Evolutionary conservation across 2,329 filamentous ascomycete species (phyloP).

Genomic region (Epichloe brachyelytri): DNA sequence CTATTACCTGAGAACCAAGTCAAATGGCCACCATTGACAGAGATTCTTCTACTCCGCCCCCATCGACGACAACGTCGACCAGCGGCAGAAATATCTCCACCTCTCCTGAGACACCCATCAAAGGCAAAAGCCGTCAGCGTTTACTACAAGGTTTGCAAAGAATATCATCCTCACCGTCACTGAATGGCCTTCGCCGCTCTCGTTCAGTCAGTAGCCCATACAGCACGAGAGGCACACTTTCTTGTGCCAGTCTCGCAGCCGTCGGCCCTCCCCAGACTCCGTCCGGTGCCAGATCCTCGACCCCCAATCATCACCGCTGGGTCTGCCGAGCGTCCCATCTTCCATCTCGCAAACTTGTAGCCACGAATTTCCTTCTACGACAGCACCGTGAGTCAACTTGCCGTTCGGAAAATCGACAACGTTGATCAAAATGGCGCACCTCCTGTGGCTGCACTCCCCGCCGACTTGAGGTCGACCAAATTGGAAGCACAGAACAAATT

Average conservation of each 20-base stretch:
- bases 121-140: slow-evolving; percentile 55
- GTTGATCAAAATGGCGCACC: slow-evolving; percentile 26
- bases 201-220: slow-evolving; percentile 59
- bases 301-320: slow-evolving; percentile 28
- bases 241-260: slow-evolving; percentile 40
- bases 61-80: slow-evolving; percentile 13
- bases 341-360: slow-evolving; percentile 27
- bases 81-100: slow-evolving; percentile 9
- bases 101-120: slow-evolving; percentile 23
- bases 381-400: slow-evolving; percentile 34
- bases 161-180: slow-evolving; percentile 67
- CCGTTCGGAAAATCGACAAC: slow-evolving; percentile 41
- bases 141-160: slow-evolving; percentile 64
- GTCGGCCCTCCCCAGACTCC: slow-evolving; percentile 18
- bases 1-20: background rate
- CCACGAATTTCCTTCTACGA: slow-evolving; percentile 27
- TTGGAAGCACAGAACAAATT: slow-evolving; percentile 13
- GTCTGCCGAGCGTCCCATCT: slow-evolving; percentile 21
- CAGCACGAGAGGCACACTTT: slow-evolving; percentile 37
- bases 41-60: slow-evolving; percentile 12
- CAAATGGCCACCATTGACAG: slow-evolving; percentile 1
- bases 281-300: slow-evolving; percentile 16
- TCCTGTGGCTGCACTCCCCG: slow-evolving; percentile 48
- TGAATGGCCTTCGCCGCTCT: slow-evolving; percentile 49
- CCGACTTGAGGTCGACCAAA: slow-evolving; percentile 40